These are phyloP conservation scores for Lentinula guzmanii DNA, from an alignment of 768 basidiomycete genomes.

Conservation along the genomic window DNA sequence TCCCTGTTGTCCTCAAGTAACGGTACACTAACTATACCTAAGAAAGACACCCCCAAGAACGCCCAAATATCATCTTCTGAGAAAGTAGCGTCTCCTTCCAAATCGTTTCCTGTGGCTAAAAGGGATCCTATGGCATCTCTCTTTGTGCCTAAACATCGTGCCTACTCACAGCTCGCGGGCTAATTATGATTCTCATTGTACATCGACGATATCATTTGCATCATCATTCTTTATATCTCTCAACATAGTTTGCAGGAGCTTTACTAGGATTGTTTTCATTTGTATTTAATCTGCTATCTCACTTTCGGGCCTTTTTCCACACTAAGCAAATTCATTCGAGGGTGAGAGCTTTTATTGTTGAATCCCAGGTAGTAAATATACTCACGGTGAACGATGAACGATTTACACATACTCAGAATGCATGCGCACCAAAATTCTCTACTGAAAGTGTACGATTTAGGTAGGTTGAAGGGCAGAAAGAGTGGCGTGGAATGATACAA, in stretches of 20 bases:
- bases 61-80: neutral
- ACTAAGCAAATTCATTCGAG: neutral
- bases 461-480: neutral
- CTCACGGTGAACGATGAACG: neutral
- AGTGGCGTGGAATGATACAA: neutral
- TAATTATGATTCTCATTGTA: slow-evolving; percentile 9
- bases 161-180: slow-evolving; percentile 47
- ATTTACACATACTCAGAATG: neutral
- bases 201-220: neutral
- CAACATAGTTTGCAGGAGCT: neutral
- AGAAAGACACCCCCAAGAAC: neutral
- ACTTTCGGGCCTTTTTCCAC: neutral
- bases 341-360: neutral
- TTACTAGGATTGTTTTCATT: neutral
- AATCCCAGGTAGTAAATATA: neutral
- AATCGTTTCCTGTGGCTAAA: slow-evolving; percentile 36
- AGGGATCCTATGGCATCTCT: slow-evolving; percentile 57
- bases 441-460: neutral
- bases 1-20: neutral
- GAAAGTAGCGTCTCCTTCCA: slow-evolving; percentile 11
- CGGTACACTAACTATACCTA: neutral
- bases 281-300: neutral
- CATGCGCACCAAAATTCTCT: neutral
- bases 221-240: neutral
- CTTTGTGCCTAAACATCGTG: slow-evolving; percentile 75